Evolutionary conservation across 108 stramenopile species (phyloP), one percentile per base, ranked within the genome.

Genomic region (Nitzschia inconspicua): DNA sequence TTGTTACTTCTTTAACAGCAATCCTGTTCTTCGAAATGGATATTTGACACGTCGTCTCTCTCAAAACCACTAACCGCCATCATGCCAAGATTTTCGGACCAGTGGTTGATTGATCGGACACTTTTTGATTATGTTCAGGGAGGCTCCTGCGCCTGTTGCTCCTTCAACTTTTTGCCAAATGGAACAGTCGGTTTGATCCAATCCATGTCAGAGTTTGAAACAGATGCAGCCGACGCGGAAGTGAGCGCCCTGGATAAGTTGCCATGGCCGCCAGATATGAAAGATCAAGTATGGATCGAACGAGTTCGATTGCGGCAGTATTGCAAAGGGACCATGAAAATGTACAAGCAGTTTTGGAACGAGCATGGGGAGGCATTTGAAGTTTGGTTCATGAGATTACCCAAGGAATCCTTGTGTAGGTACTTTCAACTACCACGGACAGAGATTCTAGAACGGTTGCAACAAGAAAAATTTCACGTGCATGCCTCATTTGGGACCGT

Each of bases 231-330:
- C 14, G 78, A 80, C 22, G 65, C 58, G 4, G 94, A 95, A 53
- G 52, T 90, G 1, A 60, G 57, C 2, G 92, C 88, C 0, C 49
- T 81, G 41, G 76, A 74, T 3, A 35, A 39, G 19, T 66, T 65
- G 6, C 90, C 90, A 0, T 95, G 89, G 91, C 89, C 87, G 2
- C 57, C 65, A 19, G 83, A 90, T 3, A 84, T 89, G 88, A 59
- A 73, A 44, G 89, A 90, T 56, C 72, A 86, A 58, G 80, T 95
- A 19, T 95, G 94, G 94, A 65, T 71, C 27, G 89, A 92, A 67
- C 78, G 91, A 24, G 71, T 90, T 22, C 63, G 79, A 50, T 67
- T 95, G 65, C 63, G 91, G 6, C 86, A 77, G 39, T 77, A 75
- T 46, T 76, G 89, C 75, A 94, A 94, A 65, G 64, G 58, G 61